Evolutionary conservation across 108 stramenopile species (phyloP).

Genomic region (Skeletonema tropicum): DNA sequence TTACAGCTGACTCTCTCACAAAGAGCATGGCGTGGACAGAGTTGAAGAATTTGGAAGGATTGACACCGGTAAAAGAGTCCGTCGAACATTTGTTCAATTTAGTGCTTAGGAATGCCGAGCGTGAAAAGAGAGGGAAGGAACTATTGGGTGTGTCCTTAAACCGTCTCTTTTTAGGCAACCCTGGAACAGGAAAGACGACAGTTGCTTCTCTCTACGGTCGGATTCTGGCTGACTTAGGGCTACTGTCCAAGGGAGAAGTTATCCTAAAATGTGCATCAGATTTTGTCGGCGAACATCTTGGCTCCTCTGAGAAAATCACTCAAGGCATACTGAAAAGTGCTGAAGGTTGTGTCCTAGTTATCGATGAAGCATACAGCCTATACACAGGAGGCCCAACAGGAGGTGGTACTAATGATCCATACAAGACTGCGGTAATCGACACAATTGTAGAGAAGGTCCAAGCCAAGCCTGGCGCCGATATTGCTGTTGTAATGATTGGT

Average conservation of each 20-base stretch:
- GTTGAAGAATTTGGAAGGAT: conserved; percentile 15
- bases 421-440: conserved; percentile 67
- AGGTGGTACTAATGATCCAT: conserved; percentile 49
- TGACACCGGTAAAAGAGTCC: conserved; percentile 36
- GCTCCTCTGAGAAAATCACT: conserved; percentile 62
- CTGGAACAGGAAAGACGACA: conserved; percentile 81
- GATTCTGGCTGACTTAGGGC: conserved; percentile 69
- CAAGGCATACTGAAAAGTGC: conserved; percentile 54
- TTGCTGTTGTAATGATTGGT: conserved; percentile 76
- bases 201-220: conserved; percentile 67
- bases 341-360: conserved; percentile 71
- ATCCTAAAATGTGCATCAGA: conserved; percentile 65
- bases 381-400: neutral
- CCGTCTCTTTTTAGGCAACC: conserved; percentile 76
- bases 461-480: conserved; percentile 68
- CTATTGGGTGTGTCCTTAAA: conserved; percentile 59
- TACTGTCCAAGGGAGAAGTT: conserved; percentile 73
- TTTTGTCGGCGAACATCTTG: conserved; percentile 61
- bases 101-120: conserved; percentile 50
- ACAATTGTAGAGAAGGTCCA: conserved; percentile 79
- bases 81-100: conserved; percentile 48
- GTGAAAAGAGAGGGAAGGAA: conserved; percentile 49
- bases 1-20: conserved; percentile 9
- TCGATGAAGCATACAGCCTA: conserved; percentile 76
- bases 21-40: conserved; percentile 19